Evolutionary conservation across 2,329 filamentous ascomycete genomes (phyloP).

Genomic region (Fusarium ramigenum): DNA sequence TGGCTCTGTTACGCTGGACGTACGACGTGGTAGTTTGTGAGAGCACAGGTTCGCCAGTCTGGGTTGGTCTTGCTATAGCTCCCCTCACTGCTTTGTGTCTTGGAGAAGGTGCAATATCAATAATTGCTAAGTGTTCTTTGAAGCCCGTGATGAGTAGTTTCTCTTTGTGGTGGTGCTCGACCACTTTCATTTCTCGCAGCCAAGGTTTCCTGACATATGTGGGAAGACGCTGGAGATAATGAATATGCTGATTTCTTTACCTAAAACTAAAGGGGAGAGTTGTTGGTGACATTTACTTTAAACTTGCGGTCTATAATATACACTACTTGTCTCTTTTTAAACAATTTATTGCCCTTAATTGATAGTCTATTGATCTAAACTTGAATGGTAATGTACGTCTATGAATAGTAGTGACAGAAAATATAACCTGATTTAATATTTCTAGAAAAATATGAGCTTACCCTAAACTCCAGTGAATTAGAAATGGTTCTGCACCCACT

Average conservation of each 20-base stretch:
- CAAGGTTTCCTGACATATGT: too few relatives aligned
- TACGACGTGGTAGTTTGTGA: too few relatives aligned
- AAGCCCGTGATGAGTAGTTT: too few relatives aligned
- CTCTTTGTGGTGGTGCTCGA: too few relatives aligned
- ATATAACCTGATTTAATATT: fast-evolving
- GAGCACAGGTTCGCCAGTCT: too few relatives aligned
- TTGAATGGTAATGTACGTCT: fast-evolving
- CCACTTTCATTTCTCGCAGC: too few relatives aligned
- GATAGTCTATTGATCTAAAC: not conserved
- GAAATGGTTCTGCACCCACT: too few relatives aligned
- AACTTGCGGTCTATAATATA: too few relatives aligned
- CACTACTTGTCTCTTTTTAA: fast-evolving
- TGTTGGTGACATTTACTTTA: fast-evolving
- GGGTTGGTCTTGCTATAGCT: not conserved
- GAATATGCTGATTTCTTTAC: fast-evolving
- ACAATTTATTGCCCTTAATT: fast-evolving
- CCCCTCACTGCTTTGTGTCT: not conserved
- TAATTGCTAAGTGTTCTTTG: too few relatives aligned
- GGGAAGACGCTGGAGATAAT: too few relatives aligned
- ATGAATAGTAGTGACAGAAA: fast-evolving
- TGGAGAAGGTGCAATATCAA: too few relatives aligned
- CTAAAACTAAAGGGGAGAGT: fast-evolving
- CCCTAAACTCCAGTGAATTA: not conserved
- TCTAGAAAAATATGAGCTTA: fast-evolving
- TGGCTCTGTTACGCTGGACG: not conserved